Percentiles rank a stretch among this genome's conserved stretches.
These are phyloP conservation scores for Tolypocladium amazonense DNA, from an alignment of 2,329 filamentous ascomycete species.

Conservation along the genomic window DNA sequence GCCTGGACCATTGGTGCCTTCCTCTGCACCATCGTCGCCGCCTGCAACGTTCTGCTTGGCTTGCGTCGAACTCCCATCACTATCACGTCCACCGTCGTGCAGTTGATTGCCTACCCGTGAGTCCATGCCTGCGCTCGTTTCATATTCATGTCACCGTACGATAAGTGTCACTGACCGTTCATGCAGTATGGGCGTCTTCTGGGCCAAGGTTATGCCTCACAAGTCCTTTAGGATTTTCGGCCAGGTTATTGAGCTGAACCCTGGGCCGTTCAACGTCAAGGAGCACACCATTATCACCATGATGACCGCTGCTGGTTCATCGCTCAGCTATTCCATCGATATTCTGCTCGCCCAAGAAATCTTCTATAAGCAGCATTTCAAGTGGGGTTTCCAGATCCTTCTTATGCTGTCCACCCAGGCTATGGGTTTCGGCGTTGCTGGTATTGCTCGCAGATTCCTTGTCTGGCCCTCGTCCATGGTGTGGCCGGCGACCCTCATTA, in stretches of 20 bases:
- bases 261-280: constrained; percentile 34
- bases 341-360: constrained; percentile 30
- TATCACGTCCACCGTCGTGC: constrained; percentile 43
- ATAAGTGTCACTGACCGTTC: neutral
- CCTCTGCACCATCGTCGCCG: constrained; percentile 46
- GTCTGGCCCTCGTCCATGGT: constrained; percentile 54
- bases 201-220: constrained; percentile 21
- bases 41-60: constrained; percentile 43
- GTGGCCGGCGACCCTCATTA: constrained; percentile 51
- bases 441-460: constrained; percentile 47
- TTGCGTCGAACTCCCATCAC: constrained; percentile 37
- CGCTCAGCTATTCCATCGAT: constrained; percentile 27
- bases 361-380: constrained; percentile 41
- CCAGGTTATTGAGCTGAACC: constrained; percentile 22
- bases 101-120: constrained; percentile 41
- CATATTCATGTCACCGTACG: neutral
- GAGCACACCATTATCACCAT: constrained; percentile 38
- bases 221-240: constrained; percentile 20
- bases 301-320: constrained; percentile 27
- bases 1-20: constrained; percentile 48
- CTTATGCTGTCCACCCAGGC: constrained; percentile 50
- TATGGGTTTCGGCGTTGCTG: constrained; percentile 54
- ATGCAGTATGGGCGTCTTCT: constrained; percentile 17
- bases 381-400: constrained; percentile 47
- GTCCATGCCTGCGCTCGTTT: neutral